A percentile compares a stretch with the other conserved stretches of the same genome.
Conservation (phyloP, 306 rosid genomes). For the Prunus armeniaca region DNA sequence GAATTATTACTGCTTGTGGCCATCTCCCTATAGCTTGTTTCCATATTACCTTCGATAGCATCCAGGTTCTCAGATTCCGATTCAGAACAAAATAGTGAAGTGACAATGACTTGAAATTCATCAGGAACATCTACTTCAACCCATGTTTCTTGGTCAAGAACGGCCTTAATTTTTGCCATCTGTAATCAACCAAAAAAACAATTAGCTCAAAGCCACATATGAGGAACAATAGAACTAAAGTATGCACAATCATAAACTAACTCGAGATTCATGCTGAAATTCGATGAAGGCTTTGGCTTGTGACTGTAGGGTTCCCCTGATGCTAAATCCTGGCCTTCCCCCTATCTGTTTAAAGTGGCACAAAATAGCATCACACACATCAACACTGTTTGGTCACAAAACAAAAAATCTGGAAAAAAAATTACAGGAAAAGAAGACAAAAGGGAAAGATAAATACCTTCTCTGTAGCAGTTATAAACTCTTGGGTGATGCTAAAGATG, state of each 20-base stretch:
- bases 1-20: slow-evolving; percentile 34
- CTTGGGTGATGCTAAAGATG: slow-evolving; percentile 80
- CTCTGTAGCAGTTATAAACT: slow-evolving; percentile 88
- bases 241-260: slow-evolving; percentile 35
- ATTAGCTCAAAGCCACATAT: slow-evolving; percentile 20
- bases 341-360: slow-evolving; percentile 68
- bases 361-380: slow-evolving; percentile 28
- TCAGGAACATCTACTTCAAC: slow-evolving; percentile 98
- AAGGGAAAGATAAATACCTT: slow-evolving; percentile 44
- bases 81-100: slow-evolving; percentile 51
- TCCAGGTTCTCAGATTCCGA: slow-evolving; percentile 47
- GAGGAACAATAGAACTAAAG: slow-evolving; percentile 13
- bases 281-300: slow-evolving; percentile 98
- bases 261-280: slow-evolving; percentile 98
- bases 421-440: neutral
- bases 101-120: slow-evolving; percentile 84
- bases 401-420: neutral
- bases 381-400: slow-evolving; percentile 13
- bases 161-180: slow-evolving; percentile 95
- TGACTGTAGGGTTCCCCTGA: slow-evolving; percentile 94
- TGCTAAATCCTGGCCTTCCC: slow-evolving; percentile 99
- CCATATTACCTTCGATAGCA: slow-evolving; percentile 47
- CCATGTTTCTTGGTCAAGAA: slow-evolving; percentile 99
- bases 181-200: slow-evolving; percentile 30
- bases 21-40: slow-evolving; percentile 38